Evolutionary conservation across 75 land plant species (phyloP).

Genomic region (Adiantum capillusveneris): DNA sequence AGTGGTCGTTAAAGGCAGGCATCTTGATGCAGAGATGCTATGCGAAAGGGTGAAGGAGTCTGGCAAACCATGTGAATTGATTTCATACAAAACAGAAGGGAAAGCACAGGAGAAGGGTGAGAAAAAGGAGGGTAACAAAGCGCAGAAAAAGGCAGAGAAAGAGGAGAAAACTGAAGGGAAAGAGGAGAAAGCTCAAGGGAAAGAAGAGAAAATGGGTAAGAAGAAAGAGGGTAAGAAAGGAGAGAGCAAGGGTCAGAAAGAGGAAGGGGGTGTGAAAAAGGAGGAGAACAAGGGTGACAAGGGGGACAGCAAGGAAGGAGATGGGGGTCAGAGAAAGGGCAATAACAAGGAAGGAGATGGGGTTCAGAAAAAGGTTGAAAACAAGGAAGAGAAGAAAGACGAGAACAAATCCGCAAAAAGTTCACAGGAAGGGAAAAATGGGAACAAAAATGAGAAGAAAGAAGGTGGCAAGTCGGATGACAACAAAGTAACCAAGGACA

Average conservation of each 20-base stretch:
- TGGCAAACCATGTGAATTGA: conserved; percentile 32
- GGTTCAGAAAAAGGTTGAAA: background rate
- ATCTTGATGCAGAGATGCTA: conserved; percentile 40
- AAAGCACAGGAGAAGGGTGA: conserved; percentile 29
- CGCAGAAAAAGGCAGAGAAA: background rate
- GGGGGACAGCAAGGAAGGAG: background rate
- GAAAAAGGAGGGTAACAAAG: conserved; percentile 22
- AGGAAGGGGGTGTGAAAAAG: conserved; percentile 2
- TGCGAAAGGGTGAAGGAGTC: conserved; percentile 40
- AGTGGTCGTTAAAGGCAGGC: conserved; percentile 46
- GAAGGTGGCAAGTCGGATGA: background rate
- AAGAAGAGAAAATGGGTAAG: conserved; percentile 15
- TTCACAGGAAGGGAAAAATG: background rate
- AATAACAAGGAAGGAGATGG: conserved; percentile 7
- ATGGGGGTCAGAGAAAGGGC: conserved; percentile 7
- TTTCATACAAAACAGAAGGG: conserved; percentile 11
- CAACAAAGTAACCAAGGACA: conserved; percentile 1
- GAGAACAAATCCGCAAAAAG: background rate
- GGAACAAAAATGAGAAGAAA: conserved; percentile 2
- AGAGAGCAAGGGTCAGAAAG: background rate
- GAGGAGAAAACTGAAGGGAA: conserved; percentile 3
- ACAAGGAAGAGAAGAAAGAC: too few relatives aligned
- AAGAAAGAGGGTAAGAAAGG: background rate
- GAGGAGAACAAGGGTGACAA: conserved; percentile 10
- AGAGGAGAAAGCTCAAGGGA: conserved; percentile 9